Percentiles rank a stretch among this genome's conserved stretches.
These are phyloP conservation scores for Dentipellis sp. DNA, from an alignment of 768 basidiomycete genomes.

Conservation along the genomic window DNA sequence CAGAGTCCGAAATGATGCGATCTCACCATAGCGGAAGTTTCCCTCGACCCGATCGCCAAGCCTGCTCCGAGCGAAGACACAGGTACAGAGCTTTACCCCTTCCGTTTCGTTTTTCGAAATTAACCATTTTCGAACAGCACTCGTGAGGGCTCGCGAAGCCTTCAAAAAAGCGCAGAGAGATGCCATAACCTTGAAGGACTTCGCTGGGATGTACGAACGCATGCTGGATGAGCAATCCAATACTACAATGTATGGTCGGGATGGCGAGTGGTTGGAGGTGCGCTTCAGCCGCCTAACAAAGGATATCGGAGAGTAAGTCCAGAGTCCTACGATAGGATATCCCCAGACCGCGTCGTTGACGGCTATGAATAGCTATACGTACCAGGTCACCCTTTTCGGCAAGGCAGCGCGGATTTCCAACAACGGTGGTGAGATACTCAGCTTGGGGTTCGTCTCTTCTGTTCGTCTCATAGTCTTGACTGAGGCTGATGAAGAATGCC, in stretches of 20 bases:
- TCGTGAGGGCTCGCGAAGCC: conserved; percentile 53
- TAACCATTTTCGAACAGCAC: conserved; percentile 27
- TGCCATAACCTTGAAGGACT: conserved; percentile 41
- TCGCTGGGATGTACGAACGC: conserved; percentile 42
- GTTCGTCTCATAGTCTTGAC: neutral
- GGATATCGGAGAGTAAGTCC: conserved; percentile 82
- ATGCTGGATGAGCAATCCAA: conserved; percentile 63
- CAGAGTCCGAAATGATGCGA: too few relatives aligned
- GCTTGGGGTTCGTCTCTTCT: conserved; percentile 62
- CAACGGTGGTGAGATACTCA: conserved; percentile 62
- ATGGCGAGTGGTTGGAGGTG: conserved; percentile 96
- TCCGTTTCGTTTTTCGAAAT: too few relatives aligned
- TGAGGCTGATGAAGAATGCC: neutral
- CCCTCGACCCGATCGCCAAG: conserved; percentile 40
- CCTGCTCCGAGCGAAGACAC: conserved; percentile 28
- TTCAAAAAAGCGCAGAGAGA: conserved; percentile 55
- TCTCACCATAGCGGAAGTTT: too few relatives aligned
- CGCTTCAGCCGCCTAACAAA: conserved; percentile 72
- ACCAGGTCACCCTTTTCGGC: conserved; percentile 87
- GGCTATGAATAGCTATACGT: conserved; percentile 61
- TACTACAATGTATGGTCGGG: conserved; percentile 53
- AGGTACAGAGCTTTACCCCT: conserved; percentile 22
- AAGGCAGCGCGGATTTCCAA: conserved; percentile 84
- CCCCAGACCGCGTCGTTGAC: neutral
- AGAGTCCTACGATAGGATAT: neutral